Percentiles rank a stretch among this genome's conserved stretches.
phyloP scores from a whole-genome alignment of 75 land plant genomes.

The Gnetum montanum region DNA sequence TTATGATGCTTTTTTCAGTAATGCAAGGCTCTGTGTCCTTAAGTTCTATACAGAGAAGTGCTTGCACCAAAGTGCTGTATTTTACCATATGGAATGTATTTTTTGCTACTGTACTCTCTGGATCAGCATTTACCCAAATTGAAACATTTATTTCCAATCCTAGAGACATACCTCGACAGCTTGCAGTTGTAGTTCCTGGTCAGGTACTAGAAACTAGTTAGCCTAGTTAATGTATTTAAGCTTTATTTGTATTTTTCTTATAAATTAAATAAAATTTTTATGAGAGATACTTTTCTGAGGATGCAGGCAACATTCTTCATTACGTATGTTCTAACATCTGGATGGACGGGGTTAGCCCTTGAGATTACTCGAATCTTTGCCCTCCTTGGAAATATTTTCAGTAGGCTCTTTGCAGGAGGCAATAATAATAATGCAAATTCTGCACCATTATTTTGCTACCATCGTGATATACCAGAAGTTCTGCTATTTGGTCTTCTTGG shows the following conservation, averaged over 20 bases:
- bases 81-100: constrained; percentile 80
- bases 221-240: too few species aligned
- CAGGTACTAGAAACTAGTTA: constrained; percentile 64
- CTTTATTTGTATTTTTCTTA: too few species aligned
- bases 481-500: constrained; percentile 81
- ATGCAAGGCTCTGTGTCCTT: constrained; percentile 69
- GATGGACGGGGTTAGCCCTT: constrained; percentile 73
- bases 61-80: constrained; percentile 66
- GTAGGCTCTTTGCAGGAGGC: constrained; percentile 9
- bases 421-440: constrained; percentile 22
- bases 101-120: constrained; percentile 73
- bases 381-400: constrained; percentile 27
- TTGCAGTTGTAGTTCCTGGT: constrained; percentile 80
- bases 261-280: too few species aligned
- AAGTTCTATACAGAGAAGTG: constrained; percentile 65
- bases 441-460: constrained; percentile 52
- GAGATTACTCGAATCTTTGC: constrained; percentile 51
- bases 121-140: constrained; percentile 41
- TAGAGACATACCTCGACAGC: constrained; percentile 57
- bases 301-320: constrained; percentile 71
- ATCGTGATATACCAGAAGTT: constrained; percentile 64
- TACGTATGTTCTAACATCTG: constrained; percentile 85
- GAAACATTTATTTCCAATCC: constrained; percentile 45
- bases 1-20: constrained; percentile 62
- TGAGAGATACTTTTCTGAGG: constrained; percentile 1